Percentiles rank a stretch among this genome's conserved stretches.
Conservation (phyloP, 768 basidiomycete species). For the Tylopilus rubrobrunneus region DNA sequence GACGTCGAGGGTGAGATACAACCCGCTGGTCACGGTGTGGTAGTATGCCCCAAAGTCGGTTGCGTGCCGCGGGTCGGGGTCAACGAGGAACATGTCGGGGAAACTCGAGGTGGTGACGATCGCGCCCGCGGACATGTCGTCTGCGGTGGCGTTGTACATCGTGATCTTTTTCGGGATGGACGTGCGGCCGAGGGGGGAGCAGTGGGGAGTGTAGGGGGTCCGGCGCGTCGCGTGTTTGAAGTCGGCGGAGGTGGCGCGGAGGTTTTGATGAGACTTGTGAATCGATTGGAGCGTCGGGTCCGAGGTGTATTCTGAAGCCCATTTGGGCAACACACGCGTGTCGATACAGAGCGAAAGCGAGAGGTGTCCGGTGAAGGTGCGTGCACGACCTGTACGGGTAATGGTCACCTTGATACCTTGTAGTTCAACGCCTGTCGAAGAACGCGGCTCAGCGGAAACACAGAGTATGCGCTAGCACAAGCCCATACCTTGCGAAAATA, state of each 20-base stretch:
- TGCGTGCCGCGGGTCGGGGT: not conserved
- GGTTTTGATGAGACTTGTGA: not conserved
- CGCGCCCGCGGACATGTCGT: not conserved
- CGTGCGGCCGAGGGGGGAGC: not conserved
- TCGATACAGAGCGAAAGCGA: not conserved
- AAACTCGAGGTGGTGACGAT: not conserved
- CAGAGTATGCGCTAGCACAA: too few species aligned
- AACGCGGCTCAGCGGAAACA: not conserved
- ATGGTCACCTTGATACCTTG: not conserved
- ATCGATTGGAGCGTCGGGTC: not conserved
- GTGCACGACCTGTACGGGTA: not conserved
- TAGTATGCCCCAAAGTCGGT: not conserved
- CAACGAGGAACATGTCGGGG: not conserved
- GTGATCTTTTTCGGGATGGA: not conserved
- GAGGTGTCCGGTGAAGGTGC: not conserved
- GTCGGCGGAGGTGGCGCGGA: not conserved
- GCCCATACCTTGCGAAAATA: too few species aligned
- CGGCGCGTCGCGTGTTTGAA: not conserved
- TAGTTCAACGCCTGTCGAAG: not conserved
- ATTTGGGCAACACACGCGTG: not conserved
- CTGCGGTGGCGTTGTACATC: not conserved
- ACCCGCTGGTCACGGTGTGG: not conserved
- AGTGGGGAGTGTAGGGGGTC: not conserved
- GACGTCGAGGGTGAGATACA: not conserved
- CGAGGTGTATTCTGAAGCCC: not conserved